phyloP scores from a whole-genome alignment of 2,329 filamentous ascomycete genomes.

The Penicillium sumatraense region DNA sequence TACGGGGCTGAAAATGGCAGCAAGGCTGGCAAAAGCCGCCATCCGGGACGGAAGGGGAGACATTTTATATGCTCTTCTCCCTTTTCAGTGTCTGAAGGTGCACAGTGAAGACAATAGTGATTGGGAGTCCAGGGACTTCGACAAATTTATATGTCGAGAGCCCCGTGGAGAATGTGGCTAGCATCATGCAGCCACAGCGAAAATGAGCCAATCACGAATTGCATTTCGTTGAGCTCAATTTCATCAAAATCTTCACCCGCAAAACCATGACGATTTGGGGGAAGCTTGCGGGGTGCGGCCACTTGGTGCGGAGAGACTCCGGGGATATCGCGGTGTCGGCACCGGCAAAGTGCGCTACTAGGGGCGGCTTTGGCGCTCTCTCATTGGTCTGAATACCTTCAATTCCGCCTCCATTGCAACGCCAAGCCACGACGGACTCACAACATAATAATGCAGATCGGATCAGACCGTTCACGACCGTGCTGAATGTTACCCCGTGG shows the following conservation, averaged over 20 bases:
- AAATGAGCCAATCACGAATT: background rate
- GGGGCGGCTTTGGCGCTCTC: slow-evolving; percentile 11
- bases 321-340: slow-evolving; percentile 1
- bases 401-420: slow-evolving; percentile 7
- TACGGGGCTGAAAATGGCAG: background rate
- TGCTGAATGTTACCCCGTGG: background rate
- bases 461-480: background rate
- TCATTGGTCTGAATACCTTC: slow-evolving; percentile 6
- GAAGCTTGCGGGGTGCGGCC: background rate
- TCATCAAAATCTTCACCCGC: background rate
- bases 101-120: background rate
- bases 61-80: background rate
- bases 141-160: background rate
- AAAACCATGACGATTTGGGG: background rate
- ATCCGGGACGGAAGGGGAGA: background rate
- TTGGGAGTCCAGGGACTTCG: background rate
- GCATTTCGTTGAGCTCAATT: background rate
- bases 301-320: background rate
- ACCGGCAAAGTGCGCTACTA: background rate
- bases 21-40: background rate
- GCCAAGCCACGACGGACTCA: slow-evolving; percentile 8
- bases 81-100: background rate
- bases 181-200: background rate
- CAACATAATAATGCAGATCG: background rate
- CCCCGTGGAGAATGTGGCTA: slow-evolving; percentile 4